A percentile compares a stretch with the other conserved stretches of the same genome.
These are phyloP conservation scores for Yamagishiella unicocca DNA, from an alignment of 139 green algal species.

Conservation along the genomic window DNA sequence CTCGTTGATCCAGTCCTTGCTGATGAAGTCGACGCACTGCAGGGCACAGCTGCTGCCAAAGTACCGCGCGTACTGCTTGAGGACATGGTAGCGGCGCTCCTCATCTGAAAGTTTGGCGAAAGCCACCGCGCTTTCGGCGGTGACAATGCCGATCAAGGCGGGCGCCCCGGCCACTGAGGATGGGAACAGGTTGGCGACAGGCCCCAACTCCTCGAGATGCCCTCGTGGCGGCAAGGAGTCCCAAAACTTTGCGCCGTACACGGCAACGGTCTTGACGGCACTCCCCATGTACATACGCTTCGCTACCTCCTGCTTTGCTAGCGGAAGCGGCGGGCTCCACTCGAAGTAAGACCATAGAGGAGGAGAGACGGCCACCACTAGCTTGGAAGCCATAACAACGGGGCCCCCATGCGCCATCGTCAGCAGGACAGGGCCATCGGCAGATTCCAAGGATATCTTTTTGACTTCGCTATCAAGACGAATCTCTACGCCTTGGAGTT, in stretches of 20 bases:
- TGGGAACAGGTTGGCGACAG: conserved; percentile 22
- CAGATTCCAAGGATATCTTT: background rate
- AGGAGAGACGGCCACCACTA: conserved; percentile 14
- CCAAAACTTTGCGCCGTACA: background rate
- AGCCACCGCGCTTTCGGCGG: background rate
- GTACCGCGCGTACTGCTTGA: background rate
- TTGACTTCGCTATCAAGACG: background rate
- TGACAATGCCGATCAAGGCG: conserved; percentile 17
- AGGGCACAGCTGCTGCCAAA: background rate
- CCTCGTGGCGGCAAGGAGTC: background rate
- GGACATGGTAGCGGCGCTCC: background rate
- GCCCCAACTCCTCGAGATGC: conserved; percentile 12
- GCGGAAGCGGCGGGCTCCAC: background rate
- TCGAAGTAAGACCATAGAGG: background rate
- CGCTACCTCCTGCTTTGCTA: background rate
- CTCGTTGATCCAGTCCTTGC: conserved; percentile 34
- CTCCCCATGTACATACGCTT: conserved; percentile 22
- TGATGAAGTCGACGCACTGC: background rate
- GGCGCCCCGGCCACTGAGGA: background rate
- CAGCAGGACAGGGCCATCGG: background rate
- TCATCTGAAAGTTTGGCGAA: background rate
- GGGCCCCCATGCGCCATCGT: background rate
- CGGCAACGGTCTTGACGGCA: conserved; percentile 22
- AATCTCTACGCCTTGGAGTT: background rate
- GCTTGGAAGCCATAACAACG: background rate